A percentile compares a stretch with the other conserved stretches of the same genome.
These are phyloP conservation scores for Posidonia australis DNA, from an alignment of 106 monocot genomes.

Conservation along the genomic window DNA sequence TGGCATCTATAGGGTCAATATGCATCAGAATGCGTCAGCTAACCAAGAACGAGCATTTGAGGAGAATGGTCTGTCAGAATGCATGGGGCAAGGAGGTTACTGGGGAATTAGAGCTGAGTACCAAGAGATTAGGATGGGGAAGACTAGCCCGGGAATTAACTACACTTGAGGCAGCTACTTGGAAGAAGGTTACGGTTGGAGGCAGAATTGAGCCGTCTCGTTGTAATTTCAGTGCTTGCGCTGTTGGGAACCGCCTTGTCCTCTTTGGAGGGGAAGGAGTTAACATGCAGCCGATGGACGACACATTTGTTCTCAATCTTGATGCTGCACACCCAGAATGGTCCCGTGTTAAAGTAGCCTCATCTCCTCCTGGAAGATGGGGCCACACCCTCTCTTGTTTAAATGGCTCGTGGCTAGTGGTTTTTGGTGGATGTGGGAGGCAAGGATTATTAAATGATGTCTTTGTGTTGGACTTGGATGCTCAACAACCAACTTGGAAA, in stretches of 20 bases:
- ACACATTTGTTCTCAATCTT: constrained; percentile 85
- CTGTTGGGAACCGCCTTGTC: constrained; percentile 91
- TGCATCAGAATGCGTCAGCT: constrained; percentile 57
- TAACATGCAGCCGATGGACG: constrained; percentile 98
- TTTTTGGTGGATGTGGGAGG: constrained; percentile 87
- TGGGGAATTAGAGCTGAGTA: constrained; percentile 43
- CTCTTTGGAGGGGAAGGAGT: constrained; percentile 95
- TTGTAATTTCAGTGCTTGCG: too few species aligned
- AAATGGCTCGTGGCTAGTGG: constrained; percentile 84
- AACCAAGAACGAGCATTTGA: constrained; percentile 66
- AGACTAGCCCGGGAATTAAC: constrained; percentile 73
- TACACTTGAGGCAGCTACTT: constrained; percentile 76
- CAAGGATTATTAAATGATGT: constrained; percentile 90
- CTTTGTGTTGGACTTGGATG: constrained; percentile 87
- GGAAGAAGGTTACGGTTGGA: constrained; percentile 78
- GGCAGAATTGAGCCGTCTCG: constrained; percentile 84
- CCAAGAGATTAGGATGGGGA: constrained; percentile 69
- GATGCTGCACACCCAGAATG: constrained; percentile 67
- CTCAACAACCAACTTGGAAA: constrained; percentile 81
- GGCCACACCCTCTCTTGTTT: constrained; percentile 86
- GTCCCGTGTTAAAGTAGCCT: constrained; percentile 74
- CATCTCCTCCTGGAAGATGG: constrained; percentile 89
- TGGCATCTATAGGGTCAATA: constrained; percentile 69
- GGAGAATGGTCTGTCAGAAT: constrained; percentile 70
- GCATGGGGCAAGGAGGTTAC: constrained; percentile 75